A percentile compares a stretch with the other conserved stretches of the same genome.
Evolutionary conservation across 805 yeast genomes (phyloP).

Genomic region (Vanderwaltozyma tropicalis): DNA sequence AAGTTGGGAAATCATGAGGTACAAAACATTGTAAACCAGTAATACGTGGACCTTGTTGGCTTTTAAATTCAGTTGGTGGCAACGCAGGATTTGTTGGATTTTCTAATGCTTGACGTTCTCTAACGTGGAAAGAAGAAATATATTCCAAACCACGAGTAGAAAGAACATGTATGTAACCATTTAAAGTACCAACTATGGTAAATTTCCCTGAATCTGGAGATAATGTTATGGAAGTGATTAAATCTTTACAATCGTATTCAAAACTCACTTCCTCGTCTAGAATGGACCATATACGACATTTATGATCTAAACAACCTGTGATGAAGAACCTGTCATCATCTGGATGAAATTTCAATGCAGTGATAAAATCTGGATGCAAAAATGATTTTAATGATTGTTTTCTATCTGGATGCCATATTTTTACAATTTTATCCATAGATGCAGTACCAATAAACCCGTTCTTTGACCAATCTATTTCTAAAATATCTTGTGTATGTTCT

Average conservation of each 20-base stretch:
- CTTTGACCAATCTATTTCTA: constrained; percentile 81
- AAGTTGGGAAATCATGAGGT: constrained; percentile 12
- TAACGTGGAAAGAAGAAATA: constrained; percentile 36
- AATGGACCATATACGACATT: constrained; percentile 74
- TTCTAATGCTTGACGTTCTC: constrained; percentile 31
- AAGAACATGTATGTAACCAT: constrained; percentile 53
- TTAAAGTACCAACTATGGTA: constrained; percentile 65
- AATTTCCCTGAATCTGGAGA: constrained; percentile 53
- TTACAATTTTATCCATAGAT: constrained; percentile 76
- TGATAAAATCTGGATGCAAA: constrained; percentile 70
- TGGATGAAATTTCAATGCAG: constrained; percentile 72
- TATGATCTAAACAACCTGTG: constrained; percentile 71
- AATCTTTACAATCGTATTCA: constrained; percentile 48
- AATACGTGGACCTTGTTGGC: constrained; percentile 44
- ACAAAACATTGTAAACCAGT: constrained; percentile 61
- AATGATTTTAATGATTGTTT: constrained; percentile 52
- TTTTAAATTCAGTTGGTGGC: background rate
- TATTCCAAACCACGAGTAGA: constrained; percentile 53
- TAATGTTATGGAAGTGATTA: constrained; percentile 66
- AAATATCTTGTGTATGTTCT: constrained; percentile 62
- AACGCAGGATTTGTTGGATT: constrained; percentile 17
- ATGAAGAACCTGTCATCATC: constrained; percentile 77
- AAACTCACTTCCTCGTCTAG: constrained; percentile 58
- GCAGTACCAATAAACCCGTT: constrained; percentile 72
- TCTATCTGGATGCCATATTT: constrained; percentile 76